Conservation (phyloP, 2,329 filamentous ascomycete genomes). For the Phaeosphaeriaceae sp. region DNA sequence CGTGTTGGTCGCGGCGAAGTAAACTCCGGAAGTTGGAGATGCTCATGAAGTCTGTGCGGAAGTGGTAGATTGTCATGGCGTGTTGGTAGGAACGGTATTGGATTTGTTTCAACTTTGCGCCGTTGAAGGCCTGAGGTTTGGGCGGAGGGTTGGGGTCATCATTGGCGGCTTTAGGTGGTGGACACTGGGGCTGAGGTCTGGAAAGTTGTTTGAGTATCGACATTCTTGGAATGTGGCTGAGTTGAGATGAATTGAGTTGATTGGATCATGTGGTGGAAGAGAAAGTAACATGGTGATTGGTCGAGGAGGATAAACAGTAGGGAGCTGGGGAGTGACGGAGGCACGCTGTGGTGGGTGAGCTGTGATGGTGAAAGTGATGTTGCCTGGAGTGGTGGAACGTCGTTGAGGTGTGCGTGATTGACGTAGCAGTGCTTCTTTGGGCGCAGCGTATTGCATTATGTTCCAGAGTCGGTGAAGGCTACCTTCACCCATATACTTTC, state of each 20-base stretch:
- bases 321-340: not conserved
- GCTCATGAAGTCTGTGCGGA: constrained; percentile 9
- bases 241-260: not conserved
- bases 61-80: constrained; percentile 30
- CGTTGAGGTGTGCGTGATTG: not conserved
- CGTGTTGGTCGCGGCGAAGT: constrained; percentile 6
- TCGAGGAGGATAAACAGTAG: not conserved
- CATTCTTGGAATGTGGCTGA: not conserved
- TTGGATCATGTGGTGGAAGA: not conserved
- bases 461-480: too few species aligned
- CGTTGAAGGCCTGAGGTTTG: not conserved
- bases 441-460: not conserved
- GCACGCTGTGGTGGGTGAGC: not conserved
- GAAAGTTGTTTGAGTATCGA: not conserved
- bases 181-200: not conserved
- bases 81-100: constrained; percentile 24
- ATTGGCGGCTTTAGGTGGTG: not conserved
- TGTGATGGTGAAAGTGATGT: not conserved
- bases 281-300: not conserved
- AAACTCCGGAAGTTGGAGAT: constrained; percentile 5
- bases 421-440: not conserved
- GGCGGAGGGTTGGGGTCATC: too few species aligned
- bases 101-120: constrained; percentile 3
- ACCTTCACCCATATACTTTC: too few species aligned
- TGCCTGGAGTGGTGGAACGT: not conserved